Conservation (phyloP, 1,284 basidiomycete species). For the Anthracocystis setariae region DNA sequence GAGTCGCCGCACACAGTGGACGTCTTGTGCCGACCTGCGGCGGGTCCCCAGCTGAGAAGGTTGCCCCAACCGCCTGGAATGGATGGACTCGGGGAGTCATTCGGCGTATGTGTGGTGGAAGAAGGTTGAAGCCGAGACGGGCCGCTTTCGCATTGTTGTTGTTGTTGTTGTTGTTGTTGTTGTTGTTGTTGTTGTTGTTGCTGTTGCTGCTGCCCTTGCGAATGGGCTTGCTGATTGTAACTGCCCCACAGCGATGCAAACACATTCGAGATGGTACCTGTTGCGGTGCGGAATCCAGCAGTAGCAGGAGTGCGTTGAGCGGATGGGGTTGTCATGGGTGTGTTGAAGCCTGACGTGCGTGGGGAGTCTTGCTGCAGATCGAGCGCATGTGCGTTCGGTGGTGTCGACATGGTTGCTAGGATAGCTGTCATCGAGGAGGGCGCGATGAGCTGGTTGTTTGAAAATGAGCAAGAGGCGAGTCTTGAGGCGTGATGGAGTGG, state of each 20-base stretch:
- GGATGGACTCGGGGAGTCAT: constrained; percentile 18
- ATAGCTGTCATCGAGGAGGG: constrained; percentile 19
- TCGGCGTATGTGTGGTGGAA: not conserved
- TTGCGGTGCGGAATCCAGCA: constrained; percentile 36
- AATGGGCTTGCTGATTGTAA: constrained; percentile 31
- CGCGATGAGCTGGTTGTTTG: not conserved
- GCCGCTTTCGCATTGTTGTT: constrained; percentile 21
- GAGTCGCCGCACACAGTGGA: constrained; percentile 23
- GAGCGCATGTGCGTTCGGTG: constrained; percentile 8
- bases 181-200: constrained; percentile 10
- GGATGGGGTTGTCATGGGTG: constrained; percentile 24
- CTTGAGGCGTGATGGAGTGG: not conserved
- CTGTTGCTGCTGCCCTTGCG: constrained; percentile 10
- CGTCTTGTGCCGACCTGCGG: constrained; percentile 25
- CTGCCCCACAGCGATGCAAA: constrained; percentile 48
- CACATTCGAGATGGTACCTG: constrained; percentile 36
- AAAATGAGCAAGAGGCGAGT: not conserved
- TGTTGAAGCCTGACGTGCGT: constrained; percentile 21
- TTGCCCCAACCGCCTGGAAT: constrained; percentile 45
- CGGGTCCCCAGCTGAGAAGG: constrained; percentile 44
- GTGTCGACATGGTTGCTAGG: constrained; percentile 32
- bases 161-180: constrained; percentile 11
- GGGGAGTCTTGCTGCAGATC: constrained; percentile 30
- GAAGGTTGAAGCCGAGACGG: constrained; percentile 25
- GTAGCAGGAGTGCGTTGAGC: constrained; percentile 34